Evolutionary conservation across 495 filamentous ascomycete genomes (phyloP), one percentile per base, ranked within the genome.

Genomic region (Evernia prunastri): DNA sequence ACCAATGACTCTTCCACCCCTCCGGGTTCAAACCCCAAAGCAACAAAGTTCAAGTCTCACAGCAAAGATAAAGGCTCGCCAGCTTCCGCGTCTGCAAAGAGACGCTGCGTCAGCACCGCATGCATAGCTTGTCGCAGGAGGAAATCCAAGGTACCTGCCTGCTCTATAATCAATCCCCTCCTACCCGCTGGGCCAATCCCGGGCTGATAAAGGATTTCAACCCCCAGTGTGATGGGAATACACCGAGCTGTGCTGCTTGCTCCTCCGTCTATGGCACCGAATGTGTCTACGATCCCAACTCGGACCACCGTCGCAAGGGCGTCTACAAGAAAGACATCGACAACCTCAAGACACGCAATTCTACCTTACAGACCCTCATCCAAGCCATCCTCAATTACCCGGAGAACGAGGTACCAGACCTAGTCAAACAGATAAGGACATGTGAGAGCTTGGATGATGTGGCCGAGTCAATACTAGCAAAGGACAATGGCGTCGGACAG

Each of bases 261-360:
- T 84, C 90, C 31, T 95, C 91, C 56, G 95, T 98, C 47, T 98
- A 98, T 70, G 88, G 92, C 64, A 97, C 94, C 49, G 78, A 80
- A 64, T 83, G 81, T 77, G 72, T 62, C 39, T 98, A 97, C 79
- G 95, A 97, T 72, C 94, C 91, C 9, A 95, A 90, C 71, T 94
- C 90, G 61, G 94, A 98, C 74, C 91, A 96, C 72, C 88, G 94
- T 56, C 86, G 94, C 23, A 98, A 97, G 73, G 94, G 94, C 57
- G 94, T 97, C 13, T 97, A 96, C 74, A 92, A 91, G 74, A 91
- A 96, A 74, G 92, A 96, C 73, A 88, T 92, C 56, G 92, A 96
- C 73, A 89, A 87, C 68, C 82, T 93, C 70, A 90, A 93, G 71
- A 93, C 92, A 25, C 83, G 83, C 60, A 93, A 89, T 71, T 89